A percentile compares a stretch with the other conserved stretches of the same genome.
These are phyloP conservation scores for Tylopilus felleus DNA, from an alignment of 768 basidiomycete genomes.

Conservation along the genomic window DNA sequence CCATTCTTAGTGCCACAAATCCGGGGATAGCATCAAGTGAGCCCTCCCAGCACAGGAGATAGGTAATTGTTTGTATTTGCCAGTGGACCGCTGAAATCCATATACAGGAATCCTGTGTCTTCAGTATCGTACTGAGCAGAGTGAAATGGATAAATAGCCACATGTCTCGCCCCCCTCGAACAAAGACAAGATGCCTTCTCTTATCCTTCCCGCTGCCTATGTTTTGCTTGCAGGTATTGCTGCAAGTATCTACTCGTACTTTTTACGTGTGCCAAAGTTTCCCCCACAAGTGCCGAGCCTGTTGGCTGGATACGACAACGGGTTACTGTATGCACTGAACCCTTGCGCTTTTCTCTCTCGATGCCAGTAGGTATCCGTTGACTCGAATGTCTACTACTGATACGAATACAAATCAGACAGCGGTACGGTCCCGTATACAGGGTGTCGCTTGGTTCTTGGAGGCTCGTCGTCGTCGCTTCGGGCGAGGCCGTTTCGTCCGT, in stretches of 20 bases:
- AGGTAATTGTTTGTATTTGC: too few species aligned
- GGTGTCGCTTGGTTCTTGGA: constrained; percentile 18
- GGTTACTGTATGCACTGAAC: constrained; percentile 10
- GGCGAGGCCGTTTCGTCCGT: constrained; percentile 11
- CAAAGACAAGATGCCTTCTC: background rate
- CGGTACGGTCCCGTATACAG: constrained; percentile 14
- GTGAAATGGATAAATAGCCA: constrained; percentile 4
- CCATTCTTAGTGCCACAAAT: background rate
- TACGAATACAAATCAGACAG: constrained; percentile 5
- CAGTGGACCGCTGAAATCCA: background rate
- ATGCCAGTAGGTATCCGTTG: constrained; percentile 22
- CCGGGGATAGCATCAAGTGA: background rate
- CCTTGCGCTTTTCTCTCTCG: constrained; percentile 13
- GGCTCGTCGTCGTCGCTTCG: constrained; percentile 15
- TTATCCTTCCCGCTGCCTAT: background rate
- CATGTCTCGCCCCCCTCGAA: background rate
- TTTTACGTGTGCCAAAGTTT: background rate
- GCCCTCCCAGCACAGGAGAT: background rate
- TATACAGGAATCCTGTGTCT: background rate
- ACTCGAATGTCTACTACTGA: background rate
- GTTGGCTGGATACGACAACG: constrained; percentile 17
- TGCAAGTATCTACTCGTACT: background rate
- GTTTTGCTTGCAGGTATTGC: background rate
- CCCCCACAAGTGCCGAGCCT: constrained; percentile 10
- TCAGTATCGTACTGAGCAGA: background rate